Base-by-base conservation (phyloP, 1,284 basidiomycete species). In the Ustilago loliicola region DNA sequence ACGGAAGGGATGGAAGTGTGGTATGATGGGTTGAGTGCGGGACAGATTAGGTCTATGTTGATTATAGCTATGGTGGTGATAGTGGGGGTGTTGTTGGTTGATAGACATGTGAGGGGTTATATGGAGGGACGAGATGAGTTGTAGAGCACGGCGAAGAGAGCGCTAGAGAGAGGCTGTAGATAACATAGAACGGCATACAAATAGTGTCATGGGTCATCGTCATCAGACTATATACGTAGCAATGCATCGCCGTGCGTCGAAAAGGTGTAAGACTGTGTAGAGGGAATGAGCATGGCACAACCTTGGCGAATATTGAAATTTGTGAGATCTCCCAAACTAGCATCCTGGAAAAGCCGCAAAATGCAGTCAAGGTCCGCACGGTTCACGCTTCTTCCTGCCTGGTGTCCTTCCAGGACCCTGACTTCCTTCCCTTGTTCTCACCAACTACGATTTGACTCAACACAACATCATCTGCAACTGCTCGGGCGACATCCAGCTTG, bases 1-100 rank as follows among this genome's bases (percentile, higher is more conserved):
- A 61, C 60, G 19, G 69, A 63, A 4, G 47, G 45, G 1, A 30
- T 73, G 36, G 70, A 62, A 58, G 52, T 72, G 19, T 58, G 66
- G 61, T 72, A 61, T 59, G 48, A 69, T 1, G 58, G 23, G 10
- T 23, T 66, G 61, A 67, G 58, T 27, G 34, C 34, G 8, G 65
- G 19, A 32, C 70, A 77, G 62, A 62, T 52, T 45, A 15, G 13
- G 27, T 73, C 70, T 53, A 32, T 69, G 13, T 34, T 61, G 8
- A 13, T 61, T 5, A 54, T 75, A 19, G 47, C 25, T 23, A 10
- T 53, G 61, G 61, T 72, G 34, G 58, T 60, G 21, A 25, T 67
- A 15, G 56, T 69, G 4, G 60, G 63, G 3, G 32, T 75, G 19
- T 61, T 47, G 65, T 48, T 60, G 36, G 71, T 57, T 0, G 71